A percentile compares a stretch with the other conserved stretches of the same genome.
Conservation (phyloP, 2,329 filamentous ascomycete genomes). For the Aureobasidium namibiae region DNA sequence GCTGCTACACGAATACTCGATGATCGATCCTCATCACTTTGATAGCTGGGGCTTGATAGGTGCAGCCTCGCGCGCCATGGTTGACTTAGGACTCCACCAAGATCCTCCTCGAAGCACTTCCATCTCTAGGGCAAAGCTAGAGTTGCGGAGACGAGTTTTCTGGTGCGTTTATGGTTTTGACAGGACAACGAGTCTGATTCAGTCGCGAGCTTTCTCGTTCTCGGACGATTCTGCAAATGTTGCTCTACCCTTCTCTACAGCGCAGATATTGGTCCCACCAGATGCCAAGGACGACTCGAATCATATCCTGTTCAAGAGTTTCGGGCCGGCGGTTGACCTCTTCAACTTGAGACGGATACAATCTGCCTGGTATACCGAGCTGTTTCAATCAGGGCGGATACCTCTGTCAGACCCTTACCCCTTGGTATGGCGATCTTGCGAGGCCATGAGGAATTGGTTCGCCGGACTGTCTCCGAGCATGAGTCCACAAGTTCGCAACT, state of each 20-base stretch:
- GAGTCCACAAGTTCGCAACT: slow-evolving; percentile 57
- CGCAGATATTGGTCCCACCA: slow-evolving; percentile 25
- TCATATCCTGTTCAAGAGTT: slow-evolving; percentile 43
- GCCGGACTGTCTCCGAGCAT: slow-evolving; percentile 62
- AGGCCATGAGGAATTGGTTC: slow-evolving; percentile 73
- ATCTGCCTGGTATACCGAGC: slow-evolving; percentile 80
- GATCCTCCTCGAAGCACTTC: slow-evolving; percentile 67
- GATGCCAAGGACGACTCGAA: slow-evolving; percentile 29
- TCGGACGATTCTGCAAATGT: slow-evolving; percentile 83
- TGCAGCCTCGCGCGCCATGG: slow-evolving; percentile 75
- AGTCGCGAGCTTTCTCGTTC: slow-evolving; percentile 84
- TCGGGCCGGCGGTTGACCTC: slow-evolving; percentile 65
- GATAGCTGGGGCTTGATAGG: slow-evolving; percentile 92
- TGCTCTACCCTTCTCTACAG: slow-evolving; percentile 53
- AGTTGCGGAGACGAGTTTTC: slow-evolving; percentile 75
- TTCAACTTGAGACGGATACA: slow-evolving; percentile 80
- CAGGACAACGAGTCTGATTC: slow-evolving; percentile 80
- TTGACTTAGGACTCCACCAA: slow-evolving; percentile 89
- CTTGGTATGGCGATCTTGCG: slow-evolving; percentile 68
- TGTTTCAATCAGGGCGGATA: slow-evolving; percentile 69
- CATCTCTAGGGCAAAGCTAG: slow-evolving; percentile 60
- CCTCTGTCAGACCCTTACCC: slow-evolving; percentile 60
- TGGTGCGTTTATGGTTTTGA: slow-evolving; percentile 88
- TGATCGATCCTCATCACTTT: slow-evolving; percentile 83
- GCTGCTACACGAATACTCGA: slow-evolving; percentile 79